Conservation (phyloP, 2,329 filamentous ascomycete genomes). For the Ramularia collo-cygni region DNA sequence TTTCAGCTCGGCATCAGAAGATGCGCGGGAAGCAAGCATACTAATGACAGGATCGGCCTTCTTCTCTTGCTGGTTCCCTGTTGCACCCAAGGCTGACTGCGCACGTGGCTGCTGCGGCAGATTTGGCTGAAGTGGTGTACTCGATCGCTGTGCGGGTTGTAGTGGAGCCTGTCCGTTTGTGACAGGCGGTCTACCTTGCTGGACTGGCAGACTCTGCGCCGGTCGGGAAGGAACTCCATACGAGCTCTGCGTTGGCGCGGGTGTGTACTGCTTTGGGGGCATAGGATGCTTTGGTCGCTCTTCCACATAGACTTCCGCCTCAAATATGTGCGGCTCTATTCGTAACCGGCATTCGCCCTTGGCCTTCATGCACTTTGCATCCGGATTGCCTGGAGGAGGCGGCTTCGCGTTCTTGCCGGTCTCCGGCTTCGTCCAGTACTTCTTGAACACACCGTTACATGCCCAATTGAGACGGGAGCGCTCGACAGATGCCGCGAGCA, state of each 20-base stretch:
- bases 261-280: conserved; percentile 17
- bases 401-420: conserved; percentile 58
- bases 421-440: conserved; percentile 68
- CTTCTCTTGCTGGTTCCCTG: conserved; percentile 15
- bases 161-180: conserved; percentile 3
- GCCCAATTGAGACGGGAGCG: conserved; percentile 70
- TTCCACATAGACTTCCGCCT: conserved; percentile 64
- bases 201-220: conserved; percentile 10
- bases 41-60: conserved; percentile 68
- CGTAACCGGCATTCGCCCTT: conserved; percentile 67
- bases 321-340: conserved; percentile 73
- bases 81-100: conserved; percentile 7
- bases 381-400: conserved; percentile 38
- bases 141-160: conserved; percentile 6
- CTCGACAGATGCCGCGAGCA: conserved; percentile 64
- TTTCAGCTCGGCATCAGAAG: conserved; percentile 64
- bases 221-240: conserved; percentile 20
- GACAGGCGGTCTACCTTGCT: conserved; percentile 6
- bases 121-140: conserved; percentile 9
- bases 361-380: conserved; percentile 37
- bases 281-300: conserved; percentile 54
- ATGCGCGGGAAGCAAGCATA: conserved; percentile 67
- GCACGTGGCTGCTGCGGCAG: conserved; percentile 9
- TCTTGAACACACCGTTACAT: conserved; percentile 61
- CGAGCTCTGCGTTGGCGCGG: conserved; percentile 1